Percentiles rank a stretch among this genome's conserved stretches.
Evolutionary conservation across 805 yeast genomes (phyloP).

Genomic region (Jamesozyma spencerorum): DNA sequence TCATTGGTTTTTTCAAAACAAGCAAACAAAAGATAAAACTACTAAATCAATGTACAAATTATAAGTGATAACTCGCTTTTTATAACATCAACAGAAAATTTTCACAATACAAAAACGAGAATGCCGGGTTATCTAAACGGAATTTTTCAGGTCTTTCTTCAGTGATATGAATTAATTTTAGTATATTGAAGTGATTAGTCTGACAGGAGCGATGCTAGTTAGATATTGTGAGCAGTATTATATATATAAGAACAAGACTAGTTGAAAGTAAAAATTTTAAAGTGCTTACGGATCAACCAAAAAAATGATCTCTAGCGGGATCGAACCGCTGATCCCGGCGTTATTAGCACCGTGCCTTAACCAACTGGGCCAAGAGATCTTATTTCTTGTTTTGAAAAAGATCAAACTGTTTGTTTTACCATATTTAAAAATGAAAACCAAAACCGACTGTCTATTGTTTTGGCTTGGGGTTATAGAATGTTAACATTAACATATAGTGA

Average conservation of each 20-base stretch:
- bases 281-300: too few relatives aligned
- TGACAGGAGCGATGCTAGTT: too few relatives aligned
- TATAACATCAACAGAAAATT: background rate
- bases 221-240: too few relatives aligned
- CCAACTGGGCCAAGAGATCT: conserved; percentile 13
- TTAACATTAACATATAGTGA: too few relatives aligned
- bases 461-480: too few relatives aligned
- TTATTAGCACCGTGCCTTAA: conserved; percentile 12
- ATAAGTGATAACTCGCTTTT: background rate
- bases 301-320: conserved; percentile 10
- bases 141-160: background rate
- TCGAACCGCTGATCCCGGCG: conserved; percentile 11
- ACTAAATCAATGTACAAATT: background rate
- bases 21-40: background rate
- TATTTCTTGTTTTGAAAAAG: background rate
- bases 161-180: too few relatives aligned
- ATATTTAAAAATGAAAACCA: too few relatives aligned
- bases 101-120: background rate
- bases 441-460: too few relatives aligned
- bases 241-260: too few relatives aligned
- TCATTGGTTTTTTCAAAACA: conserved; percentile 20
- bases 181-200: too few relatives aligned
- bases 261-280: background rate
- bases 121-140: background rate
- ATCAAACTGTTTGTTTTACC: too few relatives aligned